Conservation (phyloP, 345 rosid genomes). For the Bruguiera parviflora region DNA sequence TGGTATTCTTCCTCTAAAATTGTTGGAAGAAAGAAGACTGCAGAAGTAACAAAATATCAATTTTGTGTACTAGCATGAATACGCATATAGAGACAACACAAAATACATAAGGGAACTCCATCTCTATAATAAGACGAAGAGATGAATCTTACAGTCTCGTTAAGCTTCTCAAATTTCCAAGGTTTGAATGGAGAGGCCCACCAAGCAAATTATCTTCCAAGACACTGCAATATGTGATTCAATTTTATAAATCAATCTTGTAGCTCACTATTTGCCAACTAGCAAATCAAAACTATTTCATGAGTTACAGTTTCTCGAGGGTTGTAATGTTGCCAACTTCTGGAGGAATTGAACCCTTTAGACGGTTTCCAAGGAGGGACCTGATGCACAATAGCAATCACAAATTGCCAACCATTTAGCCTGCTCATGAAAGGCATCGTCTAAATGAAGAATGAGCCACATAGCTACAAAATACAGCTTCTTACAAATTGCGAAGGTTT, state of each 20-base stretch:
- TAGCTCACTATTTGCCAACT: background rate
- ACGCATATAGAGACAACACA: background rate
- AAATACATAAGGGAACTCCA: background rate
- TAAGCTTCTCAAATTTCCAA: constrained; percentile 60
- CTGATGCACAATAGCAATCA: constrained; percentile 31
- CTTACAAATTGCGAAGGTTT: constrained; percentile 51
- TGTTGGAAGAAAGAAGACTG: constrained; percentile 74
- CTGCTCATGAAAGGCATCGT: background rate
- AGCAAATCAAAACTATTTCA: background rate
- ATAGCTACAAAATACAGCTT: constrained; percentile 1
- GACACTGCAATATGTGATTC: constrained; percentile 37
- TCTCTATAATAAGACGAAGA: background rate
- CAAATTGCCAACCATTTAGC: background rate
- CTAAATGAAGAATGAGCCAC: background rate
- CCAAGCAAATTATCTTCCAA: constrained; percentile 56
- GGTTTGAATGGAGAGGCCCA: constrained; percentile 57
- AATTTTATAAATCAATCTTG: background rate
- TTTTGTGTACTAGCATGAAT: background rate
- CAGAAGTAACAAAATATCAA: background rate
- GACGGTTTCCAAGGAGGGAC: constrained; percentile 56
- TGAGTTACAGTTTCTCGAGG: constrained; percentile 56
- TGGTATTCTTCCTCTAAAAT: constrained; percentile 68
- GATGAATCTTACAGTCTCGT: constrained; percentile 44
- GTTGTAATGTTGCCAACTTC: constrained; percentile 55
- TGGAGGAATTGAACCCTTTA: constrained; percentile 58